Evolutionary conservation across 192 early-diverging fungal genomes (phyloP).

Genomic region (Coemansia sp.): DNA sequence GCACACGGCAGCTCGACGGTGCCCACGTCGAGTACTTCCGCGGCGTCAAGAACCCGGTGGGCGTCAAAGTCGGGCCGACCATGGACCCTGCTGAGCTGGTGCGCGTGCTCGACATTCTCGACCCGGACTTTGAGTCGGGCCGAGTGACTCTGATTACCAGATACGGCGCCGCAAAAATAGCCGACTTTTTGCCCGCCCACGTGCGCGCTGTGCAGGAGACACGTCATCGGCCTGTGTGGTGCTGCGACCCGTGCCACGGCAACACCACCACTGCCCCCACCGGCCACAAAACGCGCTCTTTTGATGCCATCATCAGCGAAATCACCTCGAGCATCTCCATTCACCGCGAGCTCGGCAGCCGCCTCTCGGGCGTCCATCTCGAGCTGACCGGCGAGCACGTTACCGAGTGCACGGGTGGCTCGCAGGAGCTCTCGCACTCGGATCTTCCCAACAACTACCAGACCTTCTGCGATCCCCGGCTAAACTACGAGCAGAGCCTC

Average conservation of each 20-base stretch:
- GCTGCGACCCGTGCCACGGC: slow-evolving; percentile 98
- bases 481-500: slow-evolving; percentile 96
- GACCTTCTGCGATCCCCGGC: slow-evolving; percentile 93
- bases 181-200: slow-evolving; percentile 78
- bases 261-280: slow-evolving; percentile 83
- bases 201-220: slow-evolving; percentile 87
- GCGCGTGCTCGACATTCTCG: slow-evolving; percentile 79
- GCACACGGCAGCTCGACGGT: slow-evolving; percentile 91
- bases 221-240: slow-evolving; percentile 91
- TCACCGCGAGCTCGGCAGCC: slow-evolving; percentile 71
- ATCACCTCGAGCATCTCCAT: slow-evolving; percentile 79
- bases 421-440: slow-evolving; percentile 83
- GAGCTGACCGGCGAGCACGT: slow-evolving; percentile 97
- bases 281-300: slow-evolving; percentile 89
- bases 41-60: slow-evolving; percentile 96
- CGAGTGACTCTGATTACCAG: slow-evolving; percentile 95
- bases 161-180: slow-evolving; percentile 86
- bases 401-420: slow-evolving; percentile 96
- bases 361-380: slow-evolving; percentile 91
- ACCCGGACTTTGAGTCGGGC: slow-evolving; percentile 82
- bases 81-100: slow-evolving; percentile 87
- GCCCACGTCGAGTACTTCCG: slow-evolving; percentile 97
- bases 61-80: slow-evolving; percentile 92
- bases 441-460: slow-evolving; percentile 90
- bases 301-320: slow-evolving; percentile 86